These are phyloP conservation scores for Pichia sp. DNA, from an alignment of 1,139 yeast genomes.

Conservation along the genomic window DNA sequence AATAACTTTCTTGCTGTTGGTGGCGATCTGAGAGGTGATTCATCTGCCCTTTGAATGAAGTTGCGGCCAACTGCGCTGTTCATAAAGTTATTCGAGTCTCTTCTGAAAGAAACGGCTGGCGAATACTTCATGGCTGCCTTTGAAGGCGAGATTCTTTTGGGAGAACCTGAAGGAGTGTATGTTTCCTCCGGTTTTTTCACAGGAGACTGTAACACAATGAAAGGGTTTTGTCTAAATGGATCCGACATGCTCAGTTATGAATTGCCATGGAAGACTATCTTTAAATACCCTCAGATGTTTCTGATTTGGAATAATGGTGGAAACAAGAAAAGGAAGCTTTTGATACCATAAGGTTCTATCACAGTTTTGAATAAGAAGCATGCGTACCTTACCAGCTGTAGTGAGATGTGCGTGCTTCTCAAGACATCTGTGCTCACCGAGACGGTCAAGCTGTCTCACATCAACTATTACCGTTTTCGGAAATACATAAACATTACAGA, in stretches of 20 bases:
- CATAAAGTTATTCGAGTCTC: constrained; percentile 22
- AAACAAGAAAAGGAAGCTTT: background rate
- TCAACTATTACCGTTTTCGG: constrained; percentile 18
- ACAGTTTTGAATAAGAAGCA: background rate
- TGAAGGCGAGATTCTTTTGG: constrained; percentile 39
- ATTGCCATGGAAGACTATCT: constrained; percentile 19
- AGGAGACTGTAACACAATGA: constrained; percentile 29
- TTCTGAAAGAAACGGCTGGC: constrained; percentile 33
- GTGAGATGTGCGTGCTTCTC: background rate
- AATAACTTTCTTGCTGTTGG: constrained; percentile 50
- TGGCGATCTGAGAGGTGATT: constrained; percentile 17
- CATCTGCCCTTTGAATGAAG: constrained; percentile 31
- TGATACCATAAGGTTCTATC: background rate
- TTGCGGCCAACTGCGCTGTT: constrained; percentile 31
- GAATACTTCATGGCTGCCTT: constrained; percentile 41
- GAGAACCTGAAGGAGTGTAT: constrained; percentile 36
- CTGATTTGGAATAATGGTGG: background rate
- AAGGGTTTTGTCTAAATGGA: constrained; percentile 27
- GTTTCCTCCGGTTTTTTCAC: constrained; percentile 29
- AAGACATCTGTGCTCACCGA: background rate
- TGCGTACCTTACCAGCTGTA: background rate
- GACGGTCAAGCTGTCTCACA: background rate
- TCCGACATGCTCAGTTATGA: constrained; percentile 28
- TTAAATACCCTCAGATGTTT: no score
- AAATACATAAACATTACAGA: constrained; percentile 17